Percentiles rank a stretch among this genome's conserved stretches.
Conservation (phyloP, 768 basidiomycete species). For the Kwoniella europaea region DNA sequence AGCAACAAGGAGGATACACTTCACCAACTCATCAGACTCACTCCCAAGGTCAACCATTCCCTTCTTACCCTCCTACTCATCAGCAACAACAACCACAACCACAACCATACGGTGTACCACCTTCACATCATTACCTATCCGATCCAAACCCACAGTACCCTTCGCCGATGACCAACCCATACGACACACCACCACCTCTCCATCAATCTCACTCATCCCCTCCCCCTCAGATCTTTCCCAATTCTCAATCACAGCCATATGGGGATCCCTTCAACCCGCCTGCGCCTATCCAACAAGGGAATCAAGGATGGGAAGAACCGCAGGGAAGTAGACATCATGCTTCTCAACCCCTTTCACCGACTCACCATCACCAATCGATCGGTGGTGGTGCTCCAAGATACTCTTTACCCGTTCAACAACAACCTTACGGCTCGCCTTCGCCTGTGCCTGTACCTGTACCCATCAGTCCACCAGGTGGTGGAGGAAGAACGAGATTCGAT, state of each 20-base stretch:
- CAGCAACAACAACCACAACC: constrained; percentile 7
- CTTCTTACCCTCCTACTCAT: neutral
- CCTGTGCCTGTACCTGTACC: constrained; percentile 8
- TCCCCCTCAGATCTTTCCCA: constrained; percentile 25
- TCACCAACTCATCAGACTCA: constrained; percentile 7
- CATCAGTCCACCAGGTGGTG: constrained; percentile 5
- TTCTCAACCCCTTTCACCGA: constrained; percentile 20
- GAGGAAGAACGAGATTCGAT: constrained; percentile 15
- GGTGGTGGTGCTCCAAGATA: constrained; percentile 15
- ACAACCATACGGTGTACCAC: constrained; percentile 1
- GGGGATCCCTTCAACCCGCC: constrained; percentile 25
- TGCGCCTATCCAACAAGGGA: constrained; percentile 1
- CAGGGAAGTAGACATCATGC: constrained; percentile 26
- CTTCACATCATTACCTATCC: constrained; percentile 28
- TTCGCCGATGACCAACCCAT: constrained; percentile 20
- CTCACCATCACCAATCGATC: neutral
- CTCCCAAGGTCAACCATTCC: constrained; percentile 7
- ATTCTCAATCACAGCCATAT: constrained; percentile 5
- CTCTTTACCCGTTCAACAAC: constrained; percentile 19
- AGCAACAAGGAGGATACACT: constrained; percentile 9
- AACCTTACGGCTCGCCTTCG: neutral
- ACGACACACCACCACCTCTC: constrained; percentile 21
- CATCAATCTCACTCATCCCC: constrained; percentile 10
- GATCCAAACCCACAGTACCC: constrained; percentile 11
- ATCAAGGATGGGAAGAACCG: constrained; percentile 23